phyloP scores from a whole-genome alignment of 768 basidiomycete genomes.

The Suillus subluteus region DNA sequence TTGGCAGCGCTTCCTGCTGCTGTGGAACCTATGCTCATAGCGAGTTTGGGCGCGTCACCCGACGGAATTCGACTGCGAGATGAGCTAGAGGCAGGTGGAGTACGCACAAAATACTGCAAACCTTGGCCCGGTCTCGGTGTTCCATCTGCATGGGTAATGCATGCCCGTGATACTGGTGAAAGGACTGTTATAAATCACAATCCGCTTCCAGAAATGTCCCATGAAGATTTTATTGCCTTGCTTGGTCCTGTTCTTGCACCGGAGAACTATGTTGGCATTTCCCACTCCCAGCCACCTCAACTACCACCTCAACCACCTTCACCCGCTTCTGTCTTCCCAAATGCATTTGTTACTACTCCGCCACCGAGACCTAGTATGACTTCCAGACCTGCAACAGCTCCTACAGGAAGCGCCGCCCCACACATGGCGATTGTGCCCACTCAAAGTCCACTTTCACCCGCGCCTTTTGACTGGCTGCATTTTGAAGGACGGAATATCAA shows the following conservation, averaged over 20 bases:
- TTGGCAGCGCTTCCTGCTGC: conserved; percentile 42
- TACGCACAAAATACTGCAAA: conserved; percentile 75
- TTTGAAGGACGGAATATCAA: conserved; percentile 83
- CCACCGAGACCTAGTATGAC: conserved; percentile 39
- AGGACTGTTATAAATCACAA: conserved; percentile 86
- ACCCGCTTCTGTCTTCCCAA: conserved; percentile 35
- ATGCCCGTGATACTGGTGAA: conserved; percentile 66
- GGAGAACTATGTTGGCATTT: conserved; percentile 63
- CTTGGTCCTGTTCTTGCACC: conserved; percentile 82
- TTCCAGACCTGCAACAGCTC: conserved; percentile 35
- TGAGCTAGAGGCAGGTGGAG: conserved; percentile 68
- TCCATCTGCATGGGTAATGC: conserved; percentile 81
- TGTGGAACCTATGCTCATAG: conserved; percentile 63
- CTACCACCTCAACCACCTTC: conserved; percentile 25
- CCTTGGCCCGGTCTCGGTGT: conserved; percentile 72
- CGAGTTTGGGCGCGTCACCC: conserved; percentile 71
- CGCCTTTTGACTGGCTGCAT: conserved; percentile 87
- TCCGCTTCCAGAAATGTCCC: conserved; percentile 82
- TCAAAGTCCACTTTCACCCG: conserved; percentile 59
- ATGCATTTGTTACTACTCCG: conserved; percentile 22
- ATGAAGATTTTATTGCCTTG: conserved; percentile 82
- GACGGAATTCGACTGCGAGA: conserved; percentile 66
- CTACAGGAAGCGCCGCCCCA: conserved; percentile 16
- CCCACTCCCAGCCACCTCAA: conserved; percentile 20
- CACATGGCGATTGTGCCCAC: conserved; percentile 29